Percentiles rank a stretch among this genome's conserved stretches.
Conservation (phyloP, 176 grass and related monocot genomes). For the Carex littledalei region DNA sequence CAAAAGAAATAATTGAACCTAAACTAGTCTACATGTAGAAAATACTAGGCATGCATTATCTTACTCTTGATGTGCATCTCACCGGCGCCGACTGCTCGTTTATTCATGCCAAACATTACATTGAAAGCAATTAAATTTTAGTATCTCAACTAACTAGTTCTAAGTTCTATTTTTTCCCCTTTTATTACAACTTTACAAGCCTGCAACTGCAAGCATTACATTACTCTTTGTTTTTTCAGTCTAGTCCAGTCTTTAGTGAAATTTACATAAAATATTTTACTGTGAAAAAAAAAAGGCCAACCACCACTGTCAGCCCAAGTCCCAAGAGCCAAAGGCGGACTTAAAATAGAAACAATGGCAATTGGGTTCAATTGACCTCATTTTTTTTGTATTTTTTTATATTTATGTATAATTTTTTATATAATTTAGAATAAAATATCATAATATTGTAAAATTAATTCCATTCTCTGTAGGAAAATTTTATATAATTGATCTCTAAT, state of each 20-base stretch:
- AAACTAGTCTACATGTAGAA: background rate
- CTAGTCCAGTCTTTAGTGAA: background rate
- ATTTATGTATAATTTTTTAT: no score
- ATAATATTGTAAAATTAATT: no score
- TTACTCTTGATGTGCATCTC: conserved; percentile 1
- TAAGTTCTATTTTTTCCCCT: background rate
- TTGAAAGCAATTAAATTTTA: background rate
- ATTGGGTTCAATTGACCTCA: no score
- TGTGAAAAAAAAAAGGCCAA: background rate
- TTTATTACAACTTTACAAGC: background rate
- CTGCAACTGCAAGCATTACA: background rate
- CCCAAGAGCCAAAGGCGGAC: no score
- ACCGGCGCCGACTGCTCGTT: conserved; percentile 8
- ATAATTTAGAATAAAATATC: no score
- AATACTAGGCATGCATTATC: background rate
- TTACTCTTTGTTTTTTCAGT: background rate
- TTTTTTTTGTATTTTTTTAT: no score
- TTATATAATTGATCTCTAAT: no score
- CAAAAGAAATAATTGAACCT: conserved; percentile 13
- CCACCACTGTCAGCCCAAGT: background rate
- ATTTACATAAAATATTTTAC: background rate
- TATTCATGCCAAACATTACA: conserved; percentile 2
- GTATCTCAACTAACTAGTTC: background rate
- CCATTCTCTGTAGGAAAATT: no score
- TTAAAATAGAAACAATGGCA: no score